Conservation (phyloP, 305 asterid species). For the Rubia balearica region DNA sequence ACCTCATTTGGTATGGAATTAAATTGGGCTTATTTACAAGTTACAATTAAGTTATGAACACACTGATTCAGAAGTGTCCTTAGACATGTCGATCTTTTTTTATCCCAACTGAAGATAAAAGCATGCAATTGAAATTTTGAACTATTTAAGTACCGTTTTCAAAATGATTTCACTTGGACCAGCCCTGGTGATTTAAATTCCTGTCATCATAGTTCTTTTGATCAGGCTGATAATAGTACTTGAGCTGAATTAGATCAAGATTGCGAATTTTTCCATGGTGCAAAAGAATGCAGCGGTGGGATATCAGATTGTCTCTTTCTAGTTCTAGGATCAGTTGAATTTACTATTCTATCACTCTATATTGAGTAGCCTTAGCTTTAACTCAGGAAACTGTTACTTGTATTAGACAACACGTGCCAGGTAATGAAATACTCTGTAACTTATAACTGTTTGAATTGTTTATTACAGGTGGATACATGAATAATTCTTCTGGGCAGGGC, state of each 20-base stretch:
- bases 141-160: background rate
- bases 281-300: background rate
- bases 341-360: background rate
- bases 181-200: no score
- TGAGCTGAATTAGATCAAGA: background rate
- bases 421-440: background rate
- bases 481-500: constrained; percentile 58
- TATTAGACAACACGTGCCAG: background rate
- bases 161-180: background rate
- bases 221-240: background rate
- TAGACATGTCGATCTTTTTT: background rate
- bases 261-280: background rate
- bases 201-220: background rate
- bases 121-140: background rate
- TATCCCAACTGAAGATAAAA: background rate
- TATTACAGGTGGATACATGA: constrained; percentile 65
- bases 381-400: background rate
- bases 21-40: background rate
- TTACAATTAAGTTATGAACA: no score
- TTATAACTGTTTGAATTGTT: constrained; percentile 18
- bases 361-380: background rate
- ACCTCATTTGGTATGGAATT: background rate
- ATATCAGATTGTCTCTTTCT: no score
- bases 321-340: background rate
- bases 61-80: background rate